A percentile compares a stretch with the other conserved stretches of the same genome.
Evolutionary conservation across 768 basidiomycete species (phyloP).

Genomic region (Lactifluus hygrophoroides): DNA sequence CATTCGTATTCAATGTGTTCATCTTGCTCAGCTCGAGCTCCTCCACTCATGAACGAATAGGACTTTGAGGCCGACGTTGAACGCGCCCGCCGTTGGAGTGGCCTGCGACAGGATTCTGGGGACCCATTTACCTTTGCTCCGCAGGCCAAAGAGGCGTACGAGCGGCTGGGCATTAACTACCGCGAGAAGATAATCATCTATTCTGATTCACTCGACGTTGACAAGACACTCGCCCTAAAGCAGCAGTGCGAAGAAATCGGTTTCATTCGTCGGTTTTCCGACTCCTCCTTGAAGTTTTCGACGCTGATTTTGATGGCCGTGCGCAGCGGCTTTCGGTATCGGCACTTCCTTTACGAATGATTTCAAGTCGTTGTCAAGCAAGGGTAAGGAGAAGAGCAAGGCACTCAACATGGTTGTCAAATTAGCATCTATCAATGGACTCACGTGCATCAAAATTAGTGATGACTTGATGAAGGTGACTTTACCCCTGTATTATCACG

Average conservation of each 20-base stretch:
- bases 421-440: conserved; percentile 61
- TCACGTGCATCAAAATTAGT: conserved; percentile 85
- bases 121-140: conserved; percentile 78
- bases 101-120: conserved; percentile 90
- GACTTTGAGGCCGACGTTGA: conserved; percentile 49
- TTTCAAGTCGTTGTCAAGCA: conserved; percentile 43
- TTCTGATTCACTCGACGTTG: conserved; percentile 72
- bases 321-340: conserved; percentile 79
- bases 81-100: conserved; percentile 65
- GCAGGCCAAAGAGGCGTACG: conserved; percentile 63
- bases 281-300: background rate
- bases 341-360: conserved; percentile 92
- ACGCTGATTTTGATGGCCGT: background rate
- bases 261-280: conserved; percentile 44
- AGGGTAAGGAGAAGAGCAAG: conserved; percentile 54
- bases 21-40: background rate
- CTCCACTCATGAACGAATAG: conserved; percentile 27
- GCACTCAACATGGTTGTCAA: conserved; percentile 96
- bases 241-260: conserved; percentile 67
- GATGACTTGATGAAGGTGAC: conserved; percentile 80
- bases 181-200: conserved; percentile 66
- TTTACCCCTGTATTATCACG: background rate
- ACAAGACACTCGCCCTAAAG: conserved; percentile 62
- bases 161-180: conserved; percentile 58
- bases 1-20: background rate